Conservation (phyloP, 1,284 basidiomycete genomes). For the Gomphus bonarii region DNA sequence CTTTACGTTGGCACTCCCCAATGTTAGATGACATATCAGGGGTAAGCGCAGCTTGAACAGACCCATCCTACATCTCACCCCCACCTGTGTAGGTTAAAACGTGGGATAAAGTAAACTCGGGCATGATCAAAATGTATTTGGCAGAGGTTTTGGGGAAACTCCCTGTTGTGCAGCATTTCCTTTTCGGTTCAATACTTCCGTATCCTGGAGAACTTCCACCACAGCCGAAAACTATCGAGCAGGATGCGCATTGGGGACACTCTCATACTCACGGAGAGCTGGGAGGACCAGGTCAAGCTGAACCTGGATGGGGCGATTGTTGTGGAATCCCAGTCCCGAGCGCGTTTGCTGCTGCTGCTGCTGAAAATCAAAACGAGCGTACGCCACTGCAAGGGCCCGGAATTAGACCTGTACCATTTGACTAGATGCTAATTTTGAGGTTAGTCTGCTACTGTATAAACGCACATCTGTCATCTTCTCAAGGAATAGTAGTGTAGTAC, state of each 20-base stretch:
- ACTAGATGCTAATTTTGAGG: conserved; percentile 27
- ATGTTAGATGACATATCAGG: conserved; percentile 98
- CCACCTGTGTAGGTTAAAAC: conserved; percentile 75
- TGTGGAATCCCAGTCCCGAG: conserved; percentile 87
- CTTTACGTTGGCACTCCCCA: conserved; percentile 95
- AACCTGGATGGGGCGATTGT: conserved; percentile 84
- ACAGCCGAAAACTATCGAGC: conserved; percentile 27
- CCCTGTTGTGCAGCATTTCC: conserved; percentile 93
- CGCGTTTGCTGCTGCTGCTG: conserved; percentile 71
- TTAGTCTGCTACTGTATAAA: not conserved
- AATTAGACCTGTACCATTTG: conserved; percentile 78
- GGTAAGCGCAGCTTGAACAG: conserved; percentile 30
- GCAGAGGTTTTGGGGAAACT: conserved; percentile 94
- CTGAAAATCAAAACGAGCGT: conserved; percentile 27
- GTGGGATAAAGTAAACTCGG: conserved; percentile 96
- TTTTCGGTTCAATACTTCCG: conserved; percentile 80
- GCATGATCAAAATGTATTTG: conserved; percentile 97
- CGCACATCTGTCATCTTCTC: not conserved
- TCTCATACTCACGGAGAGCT: conserved; percentile 54
- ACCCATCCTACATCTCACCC: not conserved
- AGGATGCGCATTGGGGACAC: conserved; percentile 41
- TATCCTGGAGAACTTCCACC: conserved; percentile 52
- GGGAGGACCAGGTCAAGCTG: conserved; percentile 35
- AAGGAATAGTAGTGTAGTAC: not conserved
- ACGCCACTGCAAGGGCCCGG: conserved; percentile 42